Base-by-base conservation (phyloP, 345 rosid species). In the Salix caprea region DNA sequence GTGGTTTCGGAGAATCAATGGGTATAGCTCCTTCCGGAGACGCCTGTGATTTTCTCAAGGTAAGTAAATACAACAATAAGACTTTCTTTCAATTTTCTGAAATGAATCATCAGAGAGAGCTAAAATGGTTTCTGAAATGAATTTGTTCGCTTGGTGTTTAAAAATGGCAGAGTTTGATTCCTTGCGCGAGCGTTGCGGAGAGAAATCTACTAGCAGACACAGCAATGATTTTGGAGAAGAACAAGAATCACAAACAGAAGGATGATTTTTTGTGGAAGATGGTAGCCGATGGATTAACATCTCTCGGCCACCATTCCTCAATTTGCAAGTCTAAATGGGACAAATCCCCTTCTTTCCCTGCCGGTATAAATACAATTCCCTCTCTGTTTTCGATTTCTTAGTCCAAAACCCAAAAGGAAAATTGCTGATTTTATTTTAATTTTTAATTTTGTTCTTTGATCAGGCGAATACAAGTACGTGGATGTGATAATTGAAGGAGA, bases 281-380 rank as follows among this genome's bases (percentile, higher is more conserved):
- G 73, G 84, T 90, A 42, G 83, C 88, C 79, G 94, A 84, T 69
- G 91, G 88, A 74, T 82, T 96, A 65, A 64, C 81, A 65, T 85
- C 90, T 50, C 86, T 89, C 65, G 90, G 92, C 65, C 90, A 93
- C 81, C 80, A 91, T 75, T 88, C 93, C 66, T 88, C 96, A 34
- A 87, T 96, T 82, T 96, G 99, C 87, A 92, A 88, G 85, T 93
- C 99, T 6, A 90, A 90, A 87, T 96, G 99, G 99, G 98, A 93
- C 0, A 92, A 89, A 79, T 78, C 92, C 44, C 71, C 87, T 1
- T 85, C 93, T 1, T 87, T 83, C 79, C 98, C 98, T 7, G 97
- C 94, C 50, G 97, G 98, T 96, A 78, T 28, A 5, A 4, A 2
- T 10, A 34, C 65, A 36, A 2, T 36, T 34, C 52, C 23, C 4